These are phyloP conservation scores for Phytopythium boreale DNA, from an alignment of 352 stramenopile species.

Conservation along the genomic window DNA sequence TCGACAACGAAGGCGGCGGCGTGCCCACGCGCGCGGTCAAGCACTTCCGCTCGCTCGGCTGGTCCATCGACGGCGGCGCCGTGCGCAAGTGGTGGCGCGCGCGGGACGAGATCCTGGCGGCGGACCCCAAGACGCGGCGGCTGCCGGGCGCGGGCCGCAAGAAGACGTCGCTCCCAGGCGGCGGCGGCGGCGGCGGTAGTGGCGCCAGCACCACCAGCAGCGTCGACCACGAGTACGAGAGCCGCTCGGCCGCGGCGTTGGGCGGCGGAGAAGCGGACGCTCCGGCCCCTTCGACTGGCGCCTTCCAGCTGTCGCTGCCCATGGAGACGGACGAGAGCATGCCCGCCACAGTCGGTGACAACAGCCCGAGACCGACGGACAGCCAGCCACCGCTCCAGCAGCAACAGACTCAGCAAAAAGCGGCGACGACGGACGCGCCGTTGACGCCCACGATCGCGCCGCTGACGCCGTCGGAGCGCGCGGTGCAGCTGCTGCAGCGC, in stretches of 20 bases:
- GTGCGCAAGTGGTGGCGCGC: slow-evolving; percentile 20
- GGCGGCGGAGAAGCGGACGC: neutral
- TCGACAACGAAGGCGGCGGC: slow-evolving; percentile 11
- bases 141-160: slow-evolving; percentile 12
- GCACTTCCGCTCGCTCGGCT: slow-evolving; percentile 13
- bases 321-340: slow-evolving; percentile 1
- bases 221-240: neutral
- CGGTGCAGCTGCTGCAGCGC: slow-evolving; percentile 16
- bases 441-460: neutral
- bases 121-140: slow-evolving; percentile 11
- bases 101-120: slow-evolving; percentile 14
- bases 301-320: slow-evolving; percentile 1
- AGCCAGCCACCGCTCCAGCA: neutral
- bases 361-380: neutral
- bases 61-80: slow-evolving; percentile 14
- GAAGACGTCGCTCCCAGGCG: neutral
- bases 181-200: neutral
- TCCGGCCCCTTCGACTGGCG: neutral
- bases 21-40: slow-evolving; percentile 10
- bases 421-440: neutral
- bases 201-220: neutral
- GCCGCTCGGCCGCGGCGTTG: neutral
- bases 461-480: slow-evolving; percentile 17
- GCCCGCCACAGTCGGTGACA: neutral
- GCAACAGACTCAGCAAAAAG: neutral